Conservation (phyloP, 805 yeast genomes). For the Candida loeiensis region DNA sequence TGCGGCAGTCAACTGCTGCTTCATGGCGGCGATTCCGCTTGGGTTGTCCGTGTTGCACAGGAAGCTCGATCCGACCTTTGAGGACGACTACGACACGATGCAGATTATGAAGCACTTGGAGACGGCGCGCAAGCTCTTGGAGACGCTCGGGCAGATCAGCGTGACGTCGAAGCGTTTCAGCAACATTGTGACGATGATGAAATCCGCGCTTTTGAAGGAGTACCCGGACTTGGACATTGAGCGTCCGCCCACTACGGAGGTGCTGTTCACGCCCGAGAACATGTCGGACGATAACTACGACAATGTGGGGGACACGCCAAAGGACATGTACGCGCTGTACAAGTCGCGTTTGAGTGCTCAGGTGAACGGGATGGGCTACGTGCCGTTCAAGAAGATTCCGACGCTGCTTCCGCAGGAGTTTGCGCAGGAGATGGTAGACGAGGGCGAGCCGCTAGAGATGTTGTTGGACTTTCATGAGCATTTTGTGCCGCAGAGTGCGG, state of each 20-base stretch:
- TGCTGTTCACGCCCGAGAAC: too few relatives aligned
- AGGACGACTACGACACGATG: constrained; percentile 14
- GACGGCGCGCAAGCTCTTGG: constrained; percentile 11
- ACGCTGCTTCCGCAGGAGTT: neutral
- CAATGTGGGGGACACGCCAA: too few relatives aligned
- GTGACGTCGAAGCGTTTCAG: constrained; percentile 13
- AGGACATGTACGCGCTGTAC: neutral
- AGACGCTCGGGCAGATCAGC: constrained; percentile 12
- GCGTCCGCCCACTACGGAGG: neutral
- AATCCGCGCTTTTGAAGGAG: constrained; percentile 11
- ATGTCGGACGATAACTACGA: too few relatives aligned
- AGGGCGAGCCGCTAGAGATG: constrained; percentile 3
- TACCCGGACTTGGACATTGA: constrained; percentile 6
- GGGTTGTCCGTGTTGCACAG: constrained; percentile 28
- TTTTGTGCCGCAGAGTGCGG: constrained; percentile 13
- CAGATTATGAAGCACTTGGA: constrained; percentile 12
- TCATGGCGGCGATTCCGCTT: constrained; percentile 35
- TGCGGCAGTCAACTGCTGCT: constrained; percentile 27
- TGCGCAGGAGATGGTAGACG: neutral
- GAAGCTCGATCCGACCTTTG: constrained; percentile 8
- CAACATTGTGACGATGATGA: constrained; percentile 14
- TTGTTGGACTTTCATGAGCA: constrained; percentile 16
- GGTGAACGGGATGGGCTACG: neutral
- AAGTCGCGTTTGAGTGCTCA: neutral
- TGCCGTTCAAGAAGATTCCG: neutral